A percentile compares a stretch with the other conserved stretches of the same genome.
phyloP scores from a whole-genome alignment of 2,329 filamentous ascomycete genomes.

The Acarospora socialis region DNA sequence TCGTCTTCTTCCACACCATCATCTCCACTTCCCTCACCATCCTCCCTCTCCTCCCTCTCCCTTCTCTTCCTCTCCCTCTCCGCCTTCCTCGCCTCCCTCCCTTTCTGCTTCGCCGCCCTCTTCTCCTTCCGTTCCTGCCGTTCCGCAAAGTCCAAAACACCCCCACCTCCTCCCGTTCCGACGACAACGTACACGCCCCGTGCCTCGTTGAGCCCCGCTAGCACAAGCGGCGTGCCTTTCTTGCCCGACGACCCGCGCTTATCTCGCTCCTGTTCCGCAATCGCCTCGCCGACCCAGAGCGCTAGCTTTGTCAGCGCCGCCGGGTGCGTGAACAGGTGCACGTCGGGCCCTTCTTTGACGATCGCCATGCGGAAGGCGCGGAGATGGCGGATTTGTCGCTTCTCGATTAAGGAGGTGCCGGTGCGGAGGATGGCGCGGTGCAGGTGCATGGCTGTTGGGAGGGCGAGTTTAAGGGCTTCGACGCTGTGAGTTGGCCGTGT shows the following conservation, averaged over 20 bases:
- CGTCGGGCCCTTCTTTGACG: conserved; percentile 87
- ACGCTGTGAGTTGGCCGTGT: conserved; percentile 43
- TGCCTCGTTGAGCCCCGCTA: conserved; percentile 77
- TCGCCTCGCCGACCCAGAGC: conserved; percentile 84
- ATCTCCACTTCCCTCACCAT: conserved; percentile 40
- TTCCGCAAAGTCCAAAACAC: conserved; percentile 50
- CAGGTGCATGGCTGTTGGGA: conserved; percentile 75
- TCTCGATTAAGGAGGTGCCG: conserved; percentile 79
- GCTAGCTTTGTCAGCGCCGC: conserved; percentile 87
- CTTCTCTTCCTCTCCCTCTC: conserved; percentile 44
- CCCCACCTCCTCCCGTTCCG: conserved; percentile 76
- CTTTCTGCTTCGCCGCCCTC: conserved; percentile 45
- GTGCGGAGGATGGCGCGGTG: conserved; percentile 88
- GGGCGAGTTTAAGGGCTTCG: conserved; percentile 57
- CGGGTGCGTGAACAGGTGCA: conserved; percentile 81
- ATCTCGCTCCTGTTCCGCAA: conserved; percentile 77
- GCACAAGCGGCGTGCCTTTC: conserved; percentile 70
- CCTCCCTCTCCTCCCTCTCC: conserved; percentile 46
- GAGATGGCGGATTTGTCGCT: conserved; percentile 84
- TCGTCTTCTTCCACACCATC: conserved; percentile 50
- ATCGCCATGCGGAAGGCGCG: conserved; percentile 89
- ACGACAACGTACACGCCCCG: conserved; percentile 84
- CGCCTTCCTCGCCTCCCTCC: conserved; percentile 48
- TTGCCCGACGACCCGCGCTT: conserved; percentile 52
- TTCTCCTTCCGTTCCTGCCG: conserved; percentile 53